These are phyloP conservation scores for Ogataea nakhonphanomensis DNA, from an alignment of 805 yeast species.

Conservation along the genomic window DNA sequence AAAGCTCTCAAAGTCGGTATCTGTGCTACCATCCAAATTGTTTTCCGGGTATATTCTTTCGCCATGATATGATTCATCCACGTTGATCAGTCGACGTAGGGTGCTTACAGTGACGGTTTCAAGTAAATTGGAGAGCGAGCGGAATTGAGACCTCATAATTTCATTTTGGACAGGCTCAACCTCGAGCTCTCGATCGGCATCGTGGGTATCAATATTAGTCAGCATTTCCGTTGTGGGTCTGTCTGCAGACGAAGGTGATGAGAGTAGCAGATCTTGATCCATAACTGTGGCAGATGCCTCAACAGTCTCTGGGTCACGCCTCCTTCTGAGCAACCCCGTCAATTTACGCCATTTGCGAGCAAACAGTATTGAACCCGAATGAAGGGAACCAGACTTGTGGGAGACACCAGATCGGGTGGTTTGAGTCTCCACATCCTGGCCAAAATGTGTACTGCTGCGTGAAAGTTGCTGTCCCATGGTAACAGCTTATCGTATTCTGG, in stretches of 20 bases:
- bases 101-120: conserved; percentile 29
- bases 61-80: conserved; percentile 17
- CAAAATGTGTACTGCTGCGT: not conserved
- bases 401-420: not conserved
- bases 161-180: conserved; percentile 12
- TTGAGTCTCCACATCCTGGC: not conserved
- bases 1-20: conserved; percentile 44
- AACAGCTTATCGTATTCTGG: conserved; percentile 9
- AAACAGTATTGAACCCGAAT: not conserved
- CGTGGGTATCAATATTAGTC: not conserved
- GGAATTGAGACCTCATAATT: conserved; percentile 23
- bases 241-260: conserved; percentile 2
- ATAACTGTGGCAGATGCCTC: conserved; percentile 1
- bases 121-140: conserved; percentile 25
- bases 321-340: conserved; percentile 8
- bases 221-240: conserved; percentile 1
- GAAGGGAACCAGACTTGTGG: conserved; percentile 2
- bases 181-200: not conserved
- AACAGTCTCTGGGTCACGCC: conserved; percentile 1
- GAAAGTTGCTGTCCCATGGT: conserved; percentile 15
- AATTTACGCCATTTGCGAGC: conserved; percentile 7
- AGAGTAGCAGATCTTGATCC: conserved; percentile 5
- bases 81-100: conserved; percentile 21
- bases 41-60: conserved; percentile 20
- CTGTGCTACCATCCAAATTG: conserved; percentile 19